phyloP scores from a whole-genome alignment of 2,329 filamentous ascomycete genomes.

The Trichoderma afroharzianum region DNA sequence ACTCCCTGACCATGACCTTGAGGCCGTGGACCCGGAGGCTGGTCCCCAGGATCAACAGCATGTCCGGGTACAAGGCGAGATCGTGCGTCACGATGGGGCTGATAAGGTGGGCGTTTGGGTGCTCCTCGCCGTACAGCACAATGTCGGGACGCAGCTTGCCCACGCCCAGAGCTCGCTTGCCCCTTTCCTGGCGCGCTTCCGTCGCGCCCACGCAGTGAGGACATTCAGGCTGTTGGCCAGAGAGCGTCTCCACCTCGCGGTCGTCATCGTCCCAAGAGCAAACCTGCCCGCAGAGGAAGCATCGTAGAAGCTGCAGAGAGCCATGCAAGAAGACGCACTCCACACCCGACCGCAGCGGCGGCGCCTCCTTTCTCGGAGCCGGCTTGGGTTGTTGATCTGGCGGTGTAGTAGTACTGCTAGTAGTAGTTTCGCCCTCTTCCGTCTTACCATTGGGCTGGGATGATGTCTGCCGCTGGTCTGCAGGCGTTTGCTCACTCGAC shows the following conservation, averaged over 20 bases:
- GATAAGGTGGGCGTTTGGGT: constrained; percentile 65
- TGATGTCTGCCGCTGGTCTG: constrained; percentile 5
- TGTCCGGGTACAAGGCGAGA: constrained; percentile 59
- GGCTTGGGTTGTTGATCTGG: constrained; percentile 22
- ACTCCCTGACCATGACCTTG: constrained; percentile 67
- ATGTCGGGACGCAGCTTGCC: constrained; percentile 69
- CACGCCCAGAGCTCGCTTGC: constrained; percentile 64
- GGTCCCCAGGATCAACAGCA: constrained; percentile 67
- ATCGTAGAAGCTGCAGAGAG: constrained; percentile 61
- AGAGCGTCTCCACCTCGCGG: constrained; percentile 54
- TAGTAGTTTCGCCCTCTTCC: constrained; percentile 21
- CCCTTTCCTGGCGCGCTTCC: constrained; percentile 58
- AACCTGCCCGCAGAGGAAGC: constrained; percentile 57
- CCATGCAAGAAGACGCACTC: constrained; percentile 70
- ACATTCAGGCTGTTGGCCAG: constrained; percentile 64
- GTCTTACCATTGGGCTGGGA: constrained; percentile 1
- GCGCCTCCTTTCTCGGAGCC: constrained; percentile 25
- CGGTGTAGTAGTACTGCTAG: background rate
- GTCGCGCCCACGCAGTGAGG: constrained; percentile 62
- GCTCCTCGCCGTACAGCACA: constrained; percentile 70
- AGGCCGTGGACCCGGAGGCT: constrained; percentile 68
- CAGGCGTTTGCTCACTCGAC: constrained; percentile 14
- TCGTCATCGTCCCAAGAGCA: constrained; percentile 58
- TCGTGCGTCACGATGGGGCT: constrained; percentile 67
- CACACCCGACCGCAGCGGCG: constrained; percentile 41